Evolutionary conservation across 129 eudicot genomes (phyloP), one percentile per base, ranked within the genome.

Genomic region (Arctium lappa): DNA sequence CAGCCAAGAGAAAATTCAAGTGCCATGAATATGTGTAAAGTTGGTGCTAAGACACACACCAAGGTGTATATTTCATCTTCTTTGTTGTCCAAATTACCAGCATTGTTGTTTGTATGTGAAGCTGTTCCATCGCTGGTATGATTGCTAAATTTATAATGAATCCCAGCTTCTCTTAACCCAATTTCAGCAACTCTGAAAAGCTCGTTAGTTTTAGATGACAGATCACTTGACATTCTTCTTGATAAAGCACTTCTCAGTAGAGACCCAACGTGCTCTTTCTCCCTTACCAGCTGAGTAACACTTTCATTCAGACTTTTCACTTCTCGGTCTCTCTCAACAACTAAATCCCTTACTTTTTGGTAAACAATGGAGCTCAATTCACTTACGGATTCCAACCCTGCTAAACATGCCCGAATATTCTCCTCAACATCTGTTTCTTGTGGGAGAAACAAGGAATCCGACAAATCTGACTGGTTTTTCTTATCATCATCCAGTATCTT

Each of bases 361-460:
- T 87, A 81, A 80, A 89, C 92, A 30, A 77, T 84, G 34, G 84
- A 86, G 76, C 89, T 89, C 69, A 94, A 79, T 69, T 94, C 94
- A 88, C 73, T 68, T 65, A 94, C 80, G 12, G 94, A 91, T 63
- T 92, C 97, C 85, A 94, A 79, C 13, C 98, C 98, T 1, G 94
- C 98, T 73, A 94, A 88, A 39, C 93, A 88, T 7, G 98, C 98
- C 74, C 90, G 88, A 0, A 94, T 85, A 80, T 94, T 94, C 88
- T 94, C 98, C 92, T 89, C 98, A 77, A 89, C 65, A 77, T 88
- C 94, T 3, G 94, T 94, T 85, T 91, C 97, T 84, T 91, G 89
- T 32, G 98, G 93, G 81, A 94, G 84, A 91, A 94, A 94, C 84
- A 94, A 63, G 4, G 94, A 90, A 75, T 94, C 98, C 0, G 94